These are phyloP conservation scores for Senna siamea DNA, from an alignment of 306 rosid genomes.

Conservation along the genomic window DNA sequence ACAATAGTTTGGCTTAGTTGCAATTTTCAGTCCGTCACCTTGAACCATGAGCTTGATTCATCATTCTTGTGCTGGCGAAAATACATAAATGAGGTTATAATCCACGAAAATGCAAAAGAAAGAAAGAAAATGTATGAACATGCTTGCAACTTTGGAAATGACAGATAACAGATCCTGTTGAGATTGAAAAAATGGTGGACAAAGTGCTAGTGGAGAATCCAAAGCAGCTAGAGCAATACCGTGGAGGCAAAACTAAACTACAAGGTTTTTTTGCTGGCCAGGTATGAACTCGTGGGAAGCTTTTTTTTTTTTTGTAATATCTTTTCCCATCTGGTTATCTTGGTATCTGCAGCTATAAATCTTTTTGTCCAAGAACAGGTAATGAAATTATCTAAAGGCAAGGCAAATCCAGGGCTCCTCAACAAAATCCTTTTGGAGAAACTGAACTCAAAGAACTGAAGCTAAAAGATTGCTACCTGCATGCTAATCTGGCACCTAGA, in stretches of 20 bases:
- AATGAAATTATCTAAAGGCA: constrained; percentile 93
- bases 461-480: constrained; percentile 5
- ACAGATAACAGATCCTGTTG: constrained; percentile 82
- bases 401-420: constrained; percentile 87
- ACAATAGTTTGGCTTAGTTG: not conserved
- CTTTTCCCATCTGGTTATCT: not conserved
- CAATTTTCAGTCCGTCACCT: not conserved
- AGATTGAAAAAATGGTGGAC: constrained; percentile 85
- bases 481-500: constrained; percentile 10
- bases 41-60: not conserved
- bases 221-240: constrained; percentile 85
- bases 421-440: constrained; percentile 87
- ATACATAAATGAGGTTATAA: not conserved
- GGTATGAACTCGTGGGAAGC: constrained; percentile 54
- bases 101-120: not conserved
- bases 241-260: constrained; percentile 83
- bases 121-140: constrained; percentile 14
- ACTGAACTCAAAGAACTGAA: constrained; percentile 73
- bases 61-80: not conserved
- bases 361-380: constrained; percentile 49
- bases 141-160: constrained; percentile 35
- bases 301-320: not conserved
- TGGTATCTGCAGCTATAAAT: not conserved
- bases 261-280: constrained; percentile 93
- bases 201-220: constrained; percentile 84